Percentiles rank a stretch among this genome's conserved stretches.
Evolutionary conservation across 495 filamentous ascomycete species (phyloP).

Genomic region (Penicillium ucsense): DNA sequence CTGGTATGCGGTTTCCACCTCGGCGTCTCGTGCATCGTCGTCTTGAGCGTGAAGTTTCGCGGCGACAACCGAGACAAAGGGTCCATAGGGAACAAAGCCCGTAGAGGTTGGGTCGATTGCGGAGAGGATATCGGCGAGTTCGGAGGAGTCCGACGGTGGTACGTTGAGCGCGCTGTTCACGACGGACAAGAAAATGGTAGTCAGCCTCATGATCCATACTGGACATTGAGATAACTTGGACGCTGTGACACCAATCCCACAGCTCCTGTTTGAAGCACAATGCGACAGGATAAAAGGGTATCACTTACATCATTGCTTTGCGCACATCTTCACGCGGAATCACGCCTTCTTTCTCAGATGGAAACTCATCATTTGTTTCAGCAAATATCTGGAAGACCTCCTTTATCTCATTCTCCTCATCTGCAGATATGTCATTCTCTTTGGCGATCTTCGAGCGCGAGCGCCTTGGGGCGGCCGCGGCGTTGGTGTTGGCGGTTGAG

Average conservation of each 20-base stretch:
- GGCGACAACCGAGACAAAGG: constrained; percentile 78
- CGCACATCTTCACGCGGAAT: constrained; percentile 70
- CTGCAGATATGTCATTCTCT: constrained; percentile 71
- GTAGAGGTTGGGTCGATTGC: constrained; percentile 72
- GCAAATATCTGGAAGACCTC: constrained; percentile 83
- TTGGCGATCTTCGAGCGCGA: constrained; percentile 73
- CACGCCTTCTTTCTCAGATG: constrained; percentile 60
- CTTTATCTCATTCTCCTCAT: constrained; percentile 80
- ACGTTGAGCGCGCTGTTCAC: constrained; percentile 60
- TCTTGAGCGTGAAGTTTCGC: constrained; percentile 57
- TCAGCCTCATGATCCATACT: too few species aligned
- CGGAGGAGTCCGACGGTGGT: constrained; percentile 47
- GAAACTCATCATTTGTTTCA: constrained; percentile 43
- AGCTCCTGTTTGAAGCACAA: not conserved
- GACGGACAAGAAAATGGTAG: too few species aligned
- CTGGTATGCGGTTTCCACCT: constrained; percentile 70
- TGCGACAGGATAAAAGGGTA: constrained; percentile 4
- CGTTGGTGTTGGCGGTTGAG: constrained; percentile 6
- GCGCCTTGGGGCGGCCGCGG: constrained; percentile 30
- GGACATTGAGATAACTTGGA: not conserved
- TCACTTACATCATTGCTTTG: constrained; percentile 66
- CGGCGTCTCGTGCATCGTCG: constrained; percentile 47
- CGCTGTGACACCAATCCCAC: not conserved
- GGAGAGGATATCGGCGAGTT: constrained; percentile 64
- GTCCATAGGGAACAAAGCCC: constrained; percentile 62